phyloP scores from a whole-genome alignment of 1,139 yeast genomes.

The Scheffersomyces illinoinensis region DNA sequence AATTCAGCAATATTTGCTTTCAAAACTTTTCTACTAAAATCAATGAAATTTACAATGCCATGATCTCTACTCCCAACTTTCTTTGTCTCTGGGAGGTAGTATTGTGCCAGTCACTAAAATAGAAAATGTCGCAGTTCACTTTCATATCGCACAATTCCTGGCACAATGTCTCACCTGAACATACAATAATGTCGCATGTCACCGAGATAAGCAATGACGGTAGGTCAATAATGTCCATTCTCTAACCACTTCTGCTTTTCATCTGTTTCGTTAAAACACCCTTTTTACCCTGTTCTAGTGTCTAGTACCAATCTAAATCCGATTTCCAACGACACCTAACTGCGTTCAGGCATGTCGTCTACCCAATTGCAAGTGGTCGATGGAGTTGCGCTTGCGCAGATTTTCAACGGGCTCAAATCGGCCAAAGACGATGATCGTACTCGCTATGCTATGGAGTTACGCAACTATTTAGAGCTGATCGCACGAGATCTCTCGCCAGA shows the following conservation, averaged over 20 bases:
- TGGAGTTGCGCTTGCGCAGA: conserved; percentile 53
- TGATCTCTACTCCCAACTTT: no score
- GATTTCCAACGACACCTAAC: background rate
- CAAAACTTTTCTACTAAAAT: no score
- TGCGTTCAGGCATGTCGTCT: conserved; percentile 23
- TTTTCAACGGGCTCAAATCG: conserved; percentile 55
- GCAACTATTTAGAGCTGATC: conserved; percentile 64
- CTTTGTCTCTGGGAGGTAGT: no score
- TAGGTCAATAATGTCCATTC: background rate
- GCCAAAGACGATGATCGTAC: conserved; percentile 51
- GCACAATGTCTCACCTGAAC: background rate
- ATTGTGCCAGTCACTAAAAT: no score
- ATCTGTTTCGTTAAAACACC: background rate
- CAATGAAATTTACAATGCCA: no score
- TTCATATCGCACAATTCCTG: background rate
- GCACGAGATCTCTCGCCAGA: conserved; percentile 78
- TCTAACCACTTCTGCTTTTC: background rate
- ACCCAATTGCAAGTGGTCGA: conserved; percentile 44
- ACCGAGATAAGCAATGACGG: background rate
- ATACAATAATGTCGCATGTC: background rate
- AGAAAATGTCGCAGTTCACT: background rate
- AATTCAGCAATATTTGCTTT: no score
- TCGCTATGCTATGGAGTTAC: conserved; percentile 65
- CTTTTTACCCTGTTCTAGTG: background rate
- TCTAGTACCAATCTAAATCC: background rate